Evolutionary conservation across 2,329 filamentous ascomycete species (phyloP).

Genomic region (Trichoderma guizhouense): DNA sequence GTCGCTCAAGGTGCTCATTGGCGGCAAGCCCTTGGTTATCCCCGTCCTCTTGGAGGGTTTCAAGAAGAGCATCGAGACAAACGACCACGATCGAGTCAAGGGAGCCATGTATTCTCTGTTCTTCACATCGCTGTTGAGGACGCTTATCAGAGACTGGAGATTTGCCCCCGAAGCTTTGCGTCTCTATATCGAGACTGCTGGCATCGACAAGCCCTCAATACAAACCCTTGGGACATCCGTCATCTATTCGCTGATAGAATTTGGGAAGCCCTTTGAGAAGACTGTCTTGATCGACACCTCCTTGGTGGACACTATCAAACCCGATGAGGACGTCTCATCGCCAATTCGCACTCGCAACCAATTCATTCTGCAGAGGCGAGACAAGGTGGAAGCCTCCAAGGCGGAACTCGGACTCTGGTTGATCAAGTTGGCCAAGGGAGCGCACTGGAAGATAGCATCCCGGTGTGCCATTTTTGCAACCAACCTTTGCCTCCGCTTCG

Average conservation of each 20-base stretch:
- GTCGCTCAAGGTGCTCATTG: slow-evolving; percentile 85
- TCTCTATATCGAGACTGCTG: slow-evolving; percentile 83
- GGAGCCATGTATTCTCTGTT: slow-evolving; percentile 88
- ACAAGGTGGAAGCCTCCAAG: slow-evolving; percentile 80
- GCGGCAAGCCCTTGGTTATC: slow-evolving; percentile 83
- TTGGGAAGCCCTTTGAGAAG: slow-evolving; percentile 81
- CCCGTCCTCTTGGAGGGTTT: slow-evolving; percentile 79
- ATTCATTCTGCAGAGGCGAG: slow-evolving; percentile 71
- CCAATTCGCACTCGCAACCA: slow-evolving; percentile 60
- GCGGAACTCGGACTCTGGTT: slow-evolving; percentile 75
- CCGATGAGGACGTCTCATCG: slow-evolving; percentile 59
- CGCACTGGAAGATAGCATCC: slow-evolving; percentile 95
- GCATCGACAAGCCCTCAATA: slow-evolving; percentile 90
- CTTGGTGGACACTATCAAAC: slow-evolving; percentile 68
- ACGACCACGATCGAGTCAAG: slow-evolving; percentile 89
- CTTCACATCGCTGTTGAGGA: slow-evolving; percentile 84
- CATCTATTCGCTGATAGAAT: slow-evolving; percentile 84
- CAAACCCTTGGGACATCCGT: slow-evolving; percentile 81
- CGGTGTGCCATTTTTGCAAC: slow-evolving; percentile 87
- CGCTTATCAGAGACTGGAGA: slow-evolving; percentile 87
- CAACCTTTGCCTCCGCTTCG: slow-evolving; percentile 87
- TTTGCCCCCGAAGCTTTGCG: slow-evolving; percentile 88
- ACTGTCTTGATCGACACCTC: slow-evolving; percentile 77
- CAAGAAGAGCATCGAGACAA: slow-evolving; percentile 70
- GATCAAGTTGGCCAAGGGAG: slow-evolving; percentile 69